phyloP scores from a whole-genome alignment of 1,284 basidiomycete genomes.

The Athelia psychrophila region DNA sequence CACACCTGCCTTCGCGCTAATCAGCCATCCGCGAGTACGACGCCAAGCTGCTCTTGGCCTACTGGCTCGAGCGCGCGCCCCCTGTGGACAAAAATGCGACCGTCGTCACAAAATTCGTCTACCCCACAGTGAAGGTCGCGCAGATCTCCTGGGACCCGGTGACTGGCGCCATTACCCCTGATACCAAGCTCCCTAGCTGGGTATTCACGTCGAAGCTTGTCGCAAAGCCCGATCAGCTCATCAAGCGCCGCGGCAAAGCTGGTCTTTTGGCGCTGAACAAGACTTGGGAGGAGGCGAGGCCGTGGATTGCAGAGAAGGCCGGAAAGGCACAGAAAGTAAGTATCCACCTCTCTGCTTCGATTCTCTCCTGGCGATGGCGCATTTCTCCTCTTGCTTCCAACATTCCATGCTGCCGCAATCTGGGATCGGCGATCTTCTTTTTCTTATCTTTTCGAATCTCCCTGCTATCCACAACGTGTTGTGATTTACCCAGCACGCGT shows the following conservation, averaged over 20 bases:
- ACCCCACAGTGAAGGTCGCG: constrained; percentile 70
- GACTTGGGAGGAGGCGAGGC: constrained; percentile 80
- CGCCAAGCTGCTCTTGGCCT: constrained; percentile 90
- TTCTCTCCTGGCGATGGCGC: constrained; percentile 1
- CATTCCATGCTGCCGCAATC: background rate
- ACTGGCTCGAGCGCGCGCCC: constrained; percentile 90
- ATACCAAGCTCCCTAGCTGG: constrained; percentile 77
- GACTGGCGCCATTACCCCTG: constrained; percentile 80
- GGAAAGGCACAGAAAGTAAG: constrained; percentile 91
- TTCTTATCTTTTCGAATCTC: constrained; percentile 4
- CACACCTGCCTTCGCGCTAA: constrained; percentile 3
- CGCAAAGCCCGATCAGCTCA: constrained; percentile 96
- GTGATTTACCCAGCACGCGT: background rate
- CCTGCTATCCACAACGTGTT: constrained; percentile 6
- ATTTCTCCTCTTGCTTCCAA: background rate
- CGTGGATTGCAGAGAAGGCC: constrained; percentile 88
- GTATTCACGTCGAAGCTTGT: constrained; percentile 88
- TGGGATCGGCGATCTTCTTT: constrained; percentile 11
- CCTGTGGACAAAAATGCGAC: constrained; percentile 49
- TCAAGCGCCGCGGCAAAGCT: constrained; percentile 99
- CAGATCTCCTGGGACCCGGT: constrained; percentile 87
- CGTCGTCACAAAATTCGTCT: constrained; percentile 61
- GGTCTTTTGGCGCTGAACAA: constrained; percentile 95
- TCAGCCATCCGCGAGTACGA: constrained; percentile 94
- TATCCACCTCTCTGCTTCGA: constrained; percentile 9